A percentile compares a stretch with the other conserved stretches of the same genome.
phyloP scores from a whole-genome alignment of 1,284 basidiomycete genomes.

The Ustilago sp. region DNA sequence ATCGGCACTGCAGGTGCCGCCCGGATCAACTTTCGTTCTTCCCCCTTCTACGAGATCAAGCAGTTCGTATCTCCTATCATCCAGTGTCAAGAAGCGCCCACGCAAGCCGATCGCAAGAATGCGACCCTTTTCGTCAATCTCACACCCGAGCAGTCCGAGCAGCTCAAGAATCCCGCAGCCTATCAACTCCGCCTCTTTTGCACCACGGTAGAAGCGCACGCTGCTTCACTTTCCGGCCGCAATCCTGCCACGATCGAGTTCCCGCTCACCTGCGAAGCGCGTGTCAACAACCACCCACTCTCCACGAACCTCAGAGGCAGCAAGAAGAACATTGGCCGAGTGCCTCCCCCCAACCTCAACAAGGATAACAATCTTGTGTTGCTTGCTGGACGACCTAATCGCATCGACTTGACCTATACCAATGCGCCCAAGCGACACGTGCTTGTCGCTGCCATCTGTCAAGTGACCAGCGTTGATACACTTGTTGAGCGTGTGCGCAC shows the following conservation, averaged over 20 bases:
- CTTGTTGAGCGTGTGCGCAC: slow-evolving; percentile 55
- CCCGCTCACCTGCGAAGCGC: slow-evolving; percentile 60
- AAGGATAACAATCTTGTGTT: slow-evolving; percentile 51
- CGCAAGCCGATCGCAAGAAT: slow-evolving; percentile 49
- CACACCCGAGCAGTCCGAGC: slow-evolving; percentile 36
- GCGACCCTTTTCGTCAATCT: slow-evolving; percentile 46
- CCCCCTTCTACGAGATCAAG: slow-evolving; percentile 62
- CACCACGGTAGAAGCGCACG: slow-evolving; percentile 57
- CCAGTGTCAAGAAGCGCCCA: slow-evolving; percentile 55
- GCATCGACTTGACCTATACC: slow-evolving; percentile 61
- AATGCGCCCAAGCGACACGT: slow-evolving; percentile 52
- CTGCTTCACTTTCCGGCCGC: slow-evolving; percentile 43
- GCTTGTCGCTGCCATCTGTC: slow-evolving; percentile 57
- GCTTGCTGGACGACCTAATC: slow-evolving; percentile 42
- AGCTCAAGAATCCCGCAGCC: slow-evolving; percentile 24
- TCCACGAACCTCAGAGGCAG: slow-evolving; percentile 60
- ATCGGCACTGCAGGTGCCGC: slow-evolving; percentile 25
- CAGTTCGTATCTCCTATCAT: slow-evolving; percentile 53
- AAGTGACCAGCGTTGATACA: slow-evolving; percentile 45
- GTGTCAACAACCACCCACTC: slow-evolving; percentile 55
- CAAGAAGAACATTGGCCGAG: slow-evolving; percentile 62
- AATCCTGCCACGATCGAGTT: slow-evolving; percentile 59
- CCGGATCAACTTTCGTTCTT: slow-evolving; percentile 55
- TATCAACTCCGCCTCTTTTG: slow-evolving; percentile 60
- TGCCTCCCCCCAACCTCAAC: slow-evolving; percentile 66